phyloP scores from a whole-genome alignment of 139 green algal genomes.

The Chlamydomonas schloesseri region DNA sequence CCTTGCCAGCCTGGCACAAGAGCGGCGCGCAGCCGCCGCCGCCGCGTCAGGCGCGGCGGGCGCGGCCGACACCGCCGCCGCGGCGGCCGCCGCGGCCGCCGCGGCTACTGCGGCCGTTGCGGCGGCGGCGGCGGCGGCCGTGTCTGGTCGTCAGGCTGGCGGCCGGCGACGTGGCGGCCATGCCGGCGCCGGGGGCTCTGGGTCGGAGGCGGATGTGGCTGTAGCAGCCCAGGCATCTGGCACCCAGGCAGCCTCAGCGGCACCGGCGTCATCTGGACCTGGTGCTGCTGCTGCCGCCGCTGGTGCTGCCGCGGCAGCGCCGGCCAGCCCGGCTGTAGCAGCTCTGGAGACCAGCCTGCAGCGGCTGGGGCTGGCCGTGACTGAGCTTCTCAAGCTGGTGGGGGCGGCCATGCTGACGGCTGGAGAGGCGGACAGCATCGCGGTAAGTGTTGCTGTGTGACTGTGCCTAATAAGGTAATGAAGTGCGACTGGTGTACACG shows the following conservation, averaged over 20 bases:
- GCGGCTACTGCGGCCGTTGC: not conserved
- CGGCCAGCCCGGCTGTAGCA: not conserved
- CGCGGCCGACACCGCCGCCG: not conserved
- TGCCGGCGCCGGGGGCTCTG: no score
- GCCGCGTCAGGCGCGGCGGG: not conserved
- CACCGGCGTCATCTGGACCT: not conserved
- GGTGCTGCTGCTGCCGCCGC: not conserved
- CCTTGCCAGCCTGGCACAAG: conserved; percentile 2
- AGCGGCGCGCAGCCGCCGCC: conserved; percentile 21
- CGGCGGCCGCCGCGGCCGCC: not conserved
- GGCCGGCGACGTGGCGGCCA: not conserved
- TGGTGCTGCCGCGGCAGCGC: conserved; percentile 11
- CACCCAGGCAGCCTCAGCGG: not conserved
- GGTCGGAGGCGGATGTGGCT: no score
- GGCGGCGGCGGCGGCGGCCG: not conserved
- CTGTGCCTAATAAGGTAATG: no score
- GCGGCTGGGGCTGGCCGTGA: conserved; percentile 29
- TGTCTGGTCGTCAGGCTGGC: not conserved
- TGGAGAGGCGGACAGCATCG: conserved; percentile 31
- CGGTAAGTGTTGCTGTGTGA: no score
- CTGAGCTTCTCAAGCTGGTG: conserved; percentile 36
- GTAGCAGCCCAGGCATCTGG: no score
- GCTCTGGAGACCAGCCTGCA: conserved; percentile 20
- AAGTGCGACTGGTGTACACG: no score
- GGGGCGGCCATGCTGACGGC: conserved; percentile 20